A percentile compares a stretch with the other conserved stretches of the same genome.
phyloP scores from a whole-genome alignment of 208 protist genomes.

The Leishmania arabica region DNA sequence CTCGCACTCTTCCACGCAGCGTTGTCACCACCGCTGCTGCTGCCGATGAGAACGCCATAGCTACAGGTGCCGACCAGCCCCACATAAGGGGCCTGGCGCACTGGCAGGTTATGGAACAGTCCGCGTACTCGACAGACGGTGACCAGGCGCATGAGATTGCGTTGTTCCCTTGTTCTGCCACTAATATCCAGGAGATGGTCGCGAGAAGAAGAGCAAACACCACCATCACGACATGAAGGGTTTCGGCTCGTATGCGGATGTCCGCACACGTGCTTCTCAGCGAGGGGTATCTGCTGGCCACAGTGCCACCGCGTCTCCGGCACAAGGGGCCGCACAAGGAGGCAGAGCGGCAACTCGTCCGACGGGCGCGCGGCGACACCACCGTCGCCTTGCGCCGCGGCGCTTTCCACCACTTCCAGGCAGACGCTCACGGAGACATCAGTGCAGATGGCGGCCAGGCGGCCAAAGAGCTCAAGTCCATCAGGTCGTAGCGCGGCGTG shows the following conservation, averaged over 20 bases:
- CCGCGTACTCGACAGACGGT: constrained; percentile 35
- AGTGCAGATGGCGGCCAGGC: constrained; percentile 20
- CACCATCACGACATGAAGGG: background rate
- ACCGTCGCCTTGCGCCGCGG: background rate
- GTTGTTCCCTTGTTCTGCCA: background rate
- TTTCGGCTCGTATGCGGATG: background rate
- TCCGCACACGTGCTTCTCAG: background rate
- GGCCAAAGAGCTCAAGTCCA: constrained; percentile 6
- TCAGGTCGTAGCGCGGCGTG: background rate
- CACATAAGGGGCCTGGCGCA: constrained; percentile 33
- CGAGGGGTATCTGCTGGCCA: constrained; percentile 4
- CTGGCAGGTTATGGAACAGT: constrained; percentile 49
- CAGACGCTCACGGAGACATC: constrained; percentile 21
- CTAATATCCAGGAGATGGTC: background rate
- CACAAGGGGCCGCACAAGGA: constrained; percentile 6
- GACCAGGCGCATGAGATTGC: background rate
- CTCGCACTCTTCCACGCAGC: background rate
- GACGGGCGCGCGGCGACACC: background rate
- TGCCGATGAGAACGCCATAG: background rate
- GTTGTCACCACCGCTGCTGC: too few species aligned
- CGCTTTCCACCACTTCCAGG: background rate
- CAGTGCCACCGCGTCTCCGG: constrained; percentile 19
- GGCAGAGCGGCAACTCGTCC: background rate
- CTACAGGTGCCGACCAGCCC: background rate
- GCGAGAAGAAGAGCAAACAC: background rate